phyloP scores from a whole-genome alignment of 2,329 filamentous ascomycete species.

The Fusarium subtropicale region DNA sequence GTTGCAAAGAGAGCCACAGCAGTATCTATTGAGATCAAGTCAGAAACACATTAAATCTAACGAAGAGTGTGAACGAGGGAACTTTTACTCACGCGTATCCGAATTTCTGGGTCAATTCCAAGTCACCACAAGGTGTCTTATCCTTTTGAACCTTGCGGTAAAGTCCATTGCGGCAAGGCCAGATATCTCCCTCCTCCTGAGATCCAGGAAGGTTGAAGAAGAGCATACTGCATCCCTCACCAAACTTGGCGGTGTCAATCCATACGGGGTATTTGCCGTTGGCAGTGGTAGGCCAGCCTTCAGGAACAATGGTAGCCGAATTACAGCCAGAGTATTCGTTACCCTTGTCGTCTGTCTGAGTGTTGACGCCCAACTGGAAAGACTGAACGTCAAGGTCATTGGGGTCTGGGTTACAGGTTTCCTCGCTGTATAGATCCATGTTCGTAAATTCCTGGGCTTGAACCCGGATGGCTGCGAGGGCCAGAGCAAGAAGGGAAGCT shows the following conservation, averaged over 20 bases:
- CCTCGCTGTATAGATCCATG: not conserved
- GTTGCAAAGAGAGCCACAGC: conserved; percentile 8
- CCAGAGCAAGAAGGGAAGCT: not conserved
- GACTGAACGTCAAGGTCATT: conserved; percentile 4
- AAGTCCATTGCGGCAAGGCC: conserved; percentile 10
- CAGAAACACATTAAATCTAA: not conserved
- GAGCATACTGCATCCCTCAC: conserved; percentile 14
- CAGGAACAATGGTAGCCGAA: not conserved
- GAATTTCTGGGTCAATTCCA: conserved; percentile 5
- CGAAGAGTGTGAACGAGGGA: no score
- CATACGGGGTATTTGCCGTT: conserved; percentile 6
- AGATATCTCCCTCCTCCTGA: conserved; percentile 4
- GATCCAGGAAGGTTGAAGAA: conserved; percentile 17
- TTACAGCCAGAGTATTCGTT: not conserved
- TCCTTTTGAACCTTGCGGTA: conserved; percentile 5
- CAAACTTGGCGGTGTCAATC: conserved; percentile 12
- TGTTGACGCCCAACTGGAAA: not conserved
- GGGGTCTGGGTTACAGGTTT: not conserved
- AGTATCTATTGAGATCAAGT: not conserved
- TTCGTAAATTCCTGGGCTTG: conserved; percentile 4
- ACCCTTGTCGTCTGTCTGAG: not conserved
- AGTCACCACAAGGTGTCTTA: not conserved
- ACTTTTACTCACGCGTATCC: conserved; percentile 18
- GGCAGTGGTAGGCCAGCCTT: not conserved
- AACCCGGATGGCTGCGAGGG: not conserved